Conservation (phyloP, 164 flowering plant genomes). For the Berberis thunbergii region DNA sequence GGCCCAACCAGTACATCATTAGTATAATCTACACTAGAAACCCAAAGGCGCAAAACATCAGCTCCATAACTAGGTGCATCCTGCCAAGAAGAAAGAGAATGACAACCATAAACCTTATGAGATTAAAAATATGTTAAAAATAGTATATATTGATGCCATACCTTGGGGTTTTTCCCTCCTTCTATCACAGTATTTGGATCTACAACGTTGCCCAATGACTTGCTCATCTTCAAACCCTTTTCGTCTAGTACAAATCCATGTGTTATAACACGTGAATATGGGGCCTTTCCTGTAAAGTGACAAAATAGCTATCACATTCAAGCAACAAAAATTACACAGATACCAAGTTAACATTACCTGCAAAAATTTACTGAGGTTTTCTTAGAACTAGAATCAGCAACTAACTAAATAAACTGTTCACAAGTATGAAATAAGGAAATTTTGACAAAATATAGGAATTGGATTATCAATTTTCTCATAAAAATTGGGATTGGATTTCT, state of each 20-base stretch:
- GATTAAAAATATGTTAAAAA: background rate
- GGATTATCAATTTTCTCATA: too few species aligned
- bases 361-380: too few species aligned
- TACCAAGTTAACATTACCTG: too few species aligned
- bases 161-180: slow-evolving; percentile 79
- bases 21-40: slow-evolving; percentile 96
- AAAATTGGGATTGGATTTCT: too few species aligned
- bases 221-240: slow-evolving; percentile 95
- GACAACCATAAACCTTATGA: slow-evolving; percentile 2
- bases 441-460: too few species aligned
- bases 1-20: slow-evolving; percentile 86
- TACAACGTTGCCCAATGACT: slow-evolving; percentile 95
- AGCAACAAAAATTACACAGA: background rate
- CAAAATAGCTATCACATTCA: background rate
- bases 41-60: slow-evolving; percentile 95
- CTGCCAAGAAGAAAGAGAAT: slow-evolving; percentile 30
- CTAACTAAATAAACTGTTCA: too few species aligned
- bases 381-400: too few species aligned
- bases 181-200: slow-evolving; percentile 81
- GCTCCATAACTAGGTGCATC: slow-evolving; percentile 89
- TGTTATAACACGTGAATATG: slow-evolving; percentile 75
- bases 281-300: slow-evolving; percentile 66
- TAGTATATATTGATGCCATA: slow-evolving; percentile 15
- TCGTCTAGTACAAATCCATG: slow-evolving; percentile 99
- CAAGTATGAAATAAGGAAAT: too few species aligned